phyloP scores from a whole-genome alignment of 1,284 basidiomycete genomes.

The Cryptococcus maquisensis region DNA sequence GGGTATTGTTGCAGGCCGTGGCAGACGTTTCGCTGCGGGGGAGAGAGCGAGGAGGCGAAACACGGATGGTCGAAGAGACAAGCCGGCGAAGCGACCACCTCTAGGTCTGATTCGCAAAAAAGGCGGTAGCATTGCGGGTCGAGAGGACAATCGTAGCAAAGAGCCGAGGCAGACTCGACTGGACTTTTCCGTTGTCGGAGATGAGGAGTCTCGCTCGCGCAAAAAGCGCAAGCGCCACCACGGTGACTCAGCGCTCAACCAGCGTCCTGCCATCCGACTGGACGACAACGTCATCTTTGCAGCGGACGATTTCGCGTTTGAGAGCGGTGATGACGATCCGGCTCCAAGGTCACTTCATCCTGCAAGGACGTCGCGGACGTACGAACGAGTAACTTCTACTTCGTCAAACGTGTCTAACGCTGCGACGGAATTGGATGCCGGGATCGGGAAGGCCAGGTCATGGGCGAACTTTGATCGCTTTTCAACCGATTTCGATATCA shows the following conservation, averaged over 20 bases:
- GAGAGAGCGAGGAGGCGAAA: not conserved
- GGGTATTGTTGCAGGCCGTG: conserved; percentile 27
- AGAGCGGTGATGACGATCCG: conserved; percentile 14
- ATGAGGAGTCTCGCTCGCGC: conserved; percentile 2
- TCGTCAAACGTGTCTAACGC: not conserved
- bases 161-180: conserved; percentile 29
- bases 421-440: conserved; percentile 25
- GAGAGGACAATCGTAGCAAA: not conserved
- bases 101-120: conserved; percentile 18
- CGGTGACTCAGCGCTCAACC: not conserved
- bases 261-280: conserved; percentile 37
- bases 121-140: not conserved
- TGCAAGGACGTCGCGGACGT: conserved; percentile 3
- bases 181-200: conserved; percentile 26
- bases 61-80: not conserved
- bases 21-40: not conserved
- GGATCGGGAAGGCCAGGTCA: conserved; percentile 42
- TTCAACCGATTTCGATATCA: conserved; percentile 45
- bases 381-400: not conserved
- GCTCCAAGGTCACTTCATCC: not conserved
- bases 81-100: conserved; percentile 16
- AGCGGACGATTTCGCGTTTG: conserved; percentile 38
- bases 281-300: conserved; percentile 42
- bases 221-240: conserved; percentile 11
- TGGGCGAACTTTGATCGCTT: conserved; percentile 47